Conservation (phyloP, 345 rosid species). For the Dimocarpus longan region DNA sequence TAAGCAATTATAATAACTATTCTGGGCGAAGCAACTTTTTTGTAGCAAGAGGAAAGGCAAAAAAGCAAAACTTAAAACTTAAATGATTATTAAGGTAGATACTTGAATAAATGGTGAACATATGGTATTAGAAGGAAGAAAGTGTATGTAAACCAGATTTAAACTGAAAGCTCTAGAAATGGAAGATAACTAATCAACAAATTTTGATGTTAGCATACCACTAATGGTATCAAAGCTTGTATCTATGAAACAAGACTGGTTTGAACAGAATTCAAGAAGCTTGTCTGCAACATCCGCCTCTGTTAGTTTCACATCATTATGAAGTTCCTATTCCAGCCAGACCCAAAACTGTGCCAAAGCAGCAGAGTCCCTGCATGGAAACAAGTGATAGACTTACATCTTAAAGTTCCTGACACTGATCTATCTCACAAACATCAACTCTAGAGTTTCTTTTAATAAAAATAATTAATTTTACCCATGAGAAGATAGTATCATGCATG, state of each 20-base stretch:
- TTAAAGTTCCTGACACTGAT: background rate
- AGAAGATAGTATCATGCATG: slow-evolving; percentile 6
- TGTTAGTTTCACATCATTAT: slow-evolving; percentile 57
- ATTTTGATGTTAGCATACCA: slow-evolving; percentile 46
- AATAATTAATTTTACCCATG: background rate
- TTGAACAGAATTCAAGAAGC: slow-evolving; percentile 83
- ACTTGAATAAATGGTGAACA: background rate
- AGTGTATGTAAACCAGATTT: background rate
- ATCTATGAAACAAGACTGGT: slow-evolving; percentile 81
- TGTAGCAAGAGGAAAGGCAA: background rate
- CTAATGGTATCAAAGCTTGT: slow-evolving; percentile 97
- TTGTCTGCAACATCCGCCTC: slow-evolving; percentile 88
- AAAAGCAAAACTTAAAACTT: background rate
- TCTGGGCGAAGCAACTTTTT: background rate
- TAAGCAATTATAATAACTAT: background rate
- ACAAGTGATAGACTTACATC: slow-evolving; percentile 9
- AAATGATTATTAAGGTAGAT: background rate
- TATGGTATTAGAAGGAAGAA: background rate
- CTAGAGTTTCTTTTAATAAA: background rate
- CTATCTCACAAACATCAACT: background rate
- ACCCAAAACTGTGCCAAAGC: slow-evolving; percentile 91
- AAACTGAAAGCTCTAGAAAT: slow-evolving; percentile 8
- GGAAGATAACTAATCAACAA: slow-evolving; percentile 9
- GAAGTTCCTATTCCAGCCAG: slow-evolving; percentile 89
- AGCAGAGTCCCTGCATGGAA: slow-evolving; percentile 82